phyloP scores from a whole-genome alignment of 73 alveolate species.

The Blepharisma japonicum region DNA sequence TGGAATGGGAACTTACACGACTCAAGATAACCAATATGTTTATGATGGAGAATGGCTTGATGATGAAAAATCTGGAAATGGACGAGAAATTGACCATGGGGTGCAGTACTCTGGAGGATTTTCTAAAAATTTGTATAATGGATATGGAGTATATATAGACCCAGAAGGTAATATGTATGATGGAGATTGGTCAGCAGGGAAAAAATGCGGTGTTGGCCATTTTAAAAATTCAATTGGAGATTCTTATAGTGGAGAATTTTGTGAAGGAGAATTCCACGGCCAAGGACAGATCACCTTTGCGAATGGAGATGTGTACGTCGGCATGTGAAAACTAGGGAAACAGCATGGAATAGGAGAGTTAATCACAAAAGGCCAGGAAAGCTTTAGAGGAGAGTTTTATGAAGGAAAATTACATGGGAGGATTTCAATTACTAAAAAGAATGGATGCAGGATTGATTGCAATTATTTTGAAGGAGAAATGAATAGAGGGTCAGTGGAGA shows the following conservation, averaged over 20 bases:
- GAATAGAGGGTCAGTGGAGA: no score
- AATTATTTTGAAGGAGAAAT: no score
- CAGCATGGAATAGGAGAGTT: background rate
- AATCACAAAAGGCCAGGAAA: background rate
- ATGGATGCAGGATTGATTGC: no score
- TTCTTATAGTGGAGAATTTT: background rate
- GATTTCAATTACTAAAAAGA: no score
- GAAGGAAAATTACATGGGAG: background rate
- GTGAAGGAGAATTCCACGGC: background rate
- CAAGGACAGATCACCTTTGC: background rate
- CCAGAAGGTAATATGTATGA: background rate
- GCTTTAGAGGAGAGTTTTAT: background rate
- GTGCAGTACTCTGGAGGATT: background rate
- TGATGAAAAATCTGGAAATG: background rate
- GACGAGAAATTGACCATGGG: background rate
- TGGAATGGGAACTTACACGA: slow-evolving; percentile 3
- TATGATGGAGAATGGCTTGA: slow-evolving; percentile 16
- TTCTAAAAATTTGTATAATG: slow-evolving; percentile 1
- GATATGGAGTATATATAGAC: background rate
- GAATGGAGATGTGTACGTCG: background rate
- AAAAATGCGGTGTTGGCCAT: background rate
- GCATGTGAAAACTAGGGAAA: background rate
- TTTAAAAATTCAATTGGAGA: background rate
- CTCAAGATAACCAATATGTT: background rate
- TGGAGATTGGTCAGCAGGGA: background rate